Evolutionary conservation across 108 stramenopile genomes (phyloP).

Genomic region (Nitzschia sp.): DNA sequence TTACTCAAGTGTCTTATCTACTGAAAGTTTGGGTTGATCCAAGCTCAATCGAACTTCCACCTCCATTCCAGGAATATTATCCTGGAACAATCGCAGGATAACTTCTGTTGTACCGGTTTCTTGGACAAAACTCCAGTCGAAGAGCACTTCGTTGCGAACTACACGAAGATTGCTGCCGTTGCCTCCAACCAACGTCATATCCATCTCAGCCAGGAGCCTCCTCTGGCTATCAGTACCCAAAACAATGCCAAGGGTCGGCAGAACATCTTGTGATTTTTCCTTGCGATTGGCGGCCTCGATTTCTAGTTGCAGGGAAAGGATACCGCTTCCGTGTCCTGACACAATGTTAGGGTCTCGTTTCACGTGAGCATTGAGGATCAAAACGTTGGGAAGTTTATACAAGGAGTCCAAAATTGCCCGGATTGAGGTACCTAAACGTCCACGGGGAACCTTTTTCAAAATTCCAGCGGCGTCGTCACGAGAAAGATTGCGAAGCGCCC

Average conservation of each 20-base stretch:
- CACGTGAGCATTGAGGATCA: conserved; percentile 9
- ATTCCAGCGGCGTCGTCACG: conserved; percentile 14
- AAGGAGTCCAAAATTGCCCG: conserved; percentile 22
- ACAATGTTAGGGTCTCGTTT: conserved; percentile 24
- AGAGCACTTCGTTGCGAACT: conserved; percentile 39
- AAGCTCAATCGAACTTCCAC: conserved; percentile 20
- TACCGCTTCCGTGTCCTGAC: conserved; percentile 33
- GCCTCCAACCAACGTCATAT: conserved; percentile 23
- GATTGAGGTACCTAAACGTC: conserved; percentile 10
- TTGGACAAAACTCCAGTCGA: conserved; percentile 60
- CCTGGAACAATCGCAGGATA: conserved; percentile 39
- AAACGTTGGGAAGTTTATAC: conserved; percentile 20
- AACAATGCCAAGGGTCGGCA: conserved; percentile 29
- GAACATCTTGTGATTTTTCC: conserved; percentile 9
- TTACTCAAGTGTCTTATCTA: too few species aligned
- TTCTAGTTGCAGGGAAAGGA: conserved; percentile 26
- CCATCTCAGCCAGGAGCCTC: conserved; percentile 32
- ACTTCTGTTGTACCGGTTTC: conserved; percentile 39
- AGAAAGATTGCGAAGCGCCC: conserved; percentile 9
- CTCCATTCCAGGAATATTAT: conserved; percentile 51
- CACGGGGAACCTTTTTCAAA: conserved; percentile 28
- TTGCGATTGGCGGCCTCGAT: conserved; percentile 2
- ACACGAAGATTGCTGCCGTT: conserved; percentile 2
- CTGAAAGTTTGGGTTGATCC: neutral
- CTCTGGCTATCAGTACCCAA: conserved; percentile 39